Evolutionary conservation across 208 protist genomes (phyloP).

Genomic region (Leishmania guyanensis): DNA sequence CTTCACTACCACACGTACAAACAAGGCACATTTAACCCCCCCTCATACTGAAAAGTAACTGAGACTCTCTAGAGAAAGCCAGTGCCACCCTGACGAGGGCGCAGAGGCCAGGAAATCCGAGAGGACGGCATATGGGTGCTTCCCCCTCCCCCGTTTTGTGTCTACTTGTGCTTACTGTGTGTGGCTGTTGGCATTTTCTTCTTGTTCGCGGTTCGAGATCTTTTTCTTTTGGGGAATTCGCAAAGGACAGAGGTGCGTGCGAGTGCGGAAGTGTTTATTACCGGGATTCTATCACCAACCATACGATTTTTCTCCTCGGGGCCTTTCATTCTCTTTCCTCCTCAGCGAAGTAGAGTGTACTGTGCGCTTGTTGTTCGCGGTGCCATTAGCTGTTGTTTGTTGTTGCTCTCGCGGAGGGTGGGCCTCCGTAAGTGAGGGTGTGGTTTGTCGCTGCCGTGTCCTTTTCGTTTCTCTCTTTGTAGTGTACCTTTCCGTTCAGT

Average conservation of each 20-base stretch:
- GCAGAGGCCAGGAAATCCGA: neutral
- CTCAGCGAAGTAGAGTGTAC: neutral
- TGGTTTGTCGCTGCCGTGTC: neutral
- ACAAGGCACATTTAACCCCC: neutral
- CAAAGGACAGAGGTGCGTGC: neutral
- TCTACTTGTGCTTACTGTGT: neutral
- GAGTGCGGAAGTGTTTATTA: neutral
- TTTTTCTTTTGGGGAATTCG: neutral
- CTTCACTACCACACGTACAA: neutral
- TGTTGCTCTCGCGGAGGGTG: neutral
- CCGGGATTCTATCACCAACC: neutral
- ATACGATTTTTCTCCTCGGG: neutral
- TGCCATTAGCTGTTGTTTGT: neutral
- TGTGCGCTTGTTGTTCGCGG: neutral
- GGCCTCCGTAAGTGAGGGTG: neutral
- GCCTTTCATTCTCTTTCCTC: neutral
- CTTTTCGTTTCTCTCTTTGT: neutral
- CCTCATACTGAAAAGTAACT: neutral
- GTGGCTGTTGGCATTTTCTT: neutral
- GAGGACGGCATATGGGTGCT: neutral
- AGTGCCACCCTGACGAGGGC: neutral
- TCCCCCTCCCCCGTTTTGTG: neutral
- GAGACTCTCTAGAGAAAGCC: neutral
- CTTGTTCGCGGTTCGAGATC: neutral
- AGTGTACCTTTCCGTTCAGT: neutral